Base-by-base conservation (phyloP, 257 asterid genomes). In the Thymus mandschuricus region DNA sequence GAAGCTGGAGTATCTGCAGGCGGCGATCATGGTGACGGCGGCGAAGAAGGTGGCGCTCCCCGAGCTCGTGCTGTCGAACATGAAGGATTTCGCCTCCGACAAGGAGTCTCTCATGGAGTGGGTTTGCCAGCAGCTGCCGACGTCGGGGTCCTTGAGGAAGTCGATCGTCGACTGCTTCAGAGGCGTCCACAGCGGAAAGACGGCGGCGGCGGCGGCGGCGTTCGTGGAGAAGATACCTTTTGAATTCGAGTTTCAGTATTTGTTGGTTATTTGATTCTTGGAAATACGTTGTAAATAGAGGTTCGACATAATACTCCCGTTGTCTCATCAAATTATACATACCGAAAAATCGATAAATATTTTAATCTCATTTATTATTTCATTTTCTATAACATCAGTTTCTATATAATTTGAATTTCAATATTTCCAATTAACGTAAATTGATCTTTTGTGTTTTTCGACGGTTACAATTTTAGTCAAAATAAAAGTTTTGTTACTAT, bases 61-160 rank as follows among this genome's bases (percentile, higher is more conserved):
- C 0, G 96, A 90, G 74, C 92, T 88, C 66, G 82, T 92, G 67
- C 81, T 90, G 2, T 64, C 87, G 59, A 92, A 85, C 75, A 85
- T 85, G 82, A 50, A 60, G 12, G 96, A 85, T 68, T 90, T 88
- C 52, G 93, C 90, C 0, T 56, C 64, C 4, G 89, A 90, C 64
- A 66, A 71, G 60, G 90, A 86, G 21, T 78, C 91, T 0, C 55
- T 88, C 60, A 59, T 90, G 43, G 94, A 93, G 45, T 90, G 98
- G 97, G 75, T 93, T 40, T 86, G 89, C 75, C 90, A 87, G 21
- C 98, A 93, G 81, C 81, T 93, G 66, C 97, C 97, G 1, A 80
- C 97, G 0, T 83, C 98, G 1, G 96, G 97, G 5, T 77, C 98
- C 0, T 59, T 93, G 70, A 82, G 97, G 72, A 93, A 88, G 79